phyloP scores from a whole-genome alignment of 2,329 filamentous ascomycete genomes.

The Clarireedia homoeocarpa region DNA sequence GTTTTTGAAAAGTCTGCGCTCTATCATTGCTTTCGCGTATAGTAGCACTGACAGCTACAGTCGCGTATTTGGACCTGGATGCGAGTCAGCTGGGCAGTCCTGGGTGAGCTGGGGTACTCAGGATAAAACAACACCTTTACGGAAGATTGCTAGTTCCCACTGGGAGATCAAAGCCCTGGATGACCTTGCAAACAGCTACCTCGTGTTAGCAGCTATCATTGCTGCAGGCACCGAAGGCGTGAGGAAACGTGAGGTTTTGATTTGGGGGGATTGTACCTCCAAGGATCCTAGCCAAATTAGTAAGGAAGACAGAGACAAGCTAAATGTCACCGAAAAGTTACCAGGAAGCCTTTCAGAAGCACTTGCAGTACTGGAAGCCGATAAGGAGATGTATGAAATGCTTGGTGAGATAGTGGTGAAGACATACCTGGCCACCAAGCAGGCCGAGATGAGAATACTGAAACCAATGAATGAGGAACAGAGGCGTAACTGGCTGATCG shows the following conservation, averaged over 20 bases:
- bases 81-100: constrained; percentile 4
- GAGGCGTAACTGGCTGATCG: constrained; percentile 52
- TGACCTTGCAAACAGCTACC: constrained; percentile 9
- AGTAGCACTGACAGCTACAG: not conserved
- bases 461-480: constrained; percentile 39
- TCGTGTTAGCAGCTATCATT: constrained; percentile 2
- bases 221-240: constrained; percentile 4
- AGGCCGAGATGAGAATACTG: constrained; percentile 46
- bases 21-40: constrained; percentile 7
- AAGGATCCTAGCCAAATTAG: constrained; percentile 46
- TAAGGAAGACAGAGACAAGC: constrained; percentile 37
- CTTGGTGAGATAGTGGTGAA: constrained; percentile 45
- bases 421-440: constrained; percentile 52
- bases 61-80: not conserved
- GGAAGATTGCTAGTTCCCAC: not conserved
- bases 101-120: constrained; percentile 8
- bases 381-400: constrained; percentile 38
- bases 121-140: not conserved
- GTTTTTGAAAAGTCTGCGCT: constrained; percentile 3
- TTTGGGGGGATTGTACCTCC: constrained; percentile 43
- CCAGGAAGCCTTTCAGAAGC: constrained; percentile 48
- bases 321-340: constrained; percentile 47
- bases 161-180: constrained; percentile 12
- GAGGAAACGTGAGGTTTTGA: constrained; percentile 33
- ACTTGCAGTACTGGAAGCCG: constrained; percentile 40